phyloP scores from a whole-genome alignment of 768 basidiomycete genomes.

The Hemileccinum impolitum region DNA sequence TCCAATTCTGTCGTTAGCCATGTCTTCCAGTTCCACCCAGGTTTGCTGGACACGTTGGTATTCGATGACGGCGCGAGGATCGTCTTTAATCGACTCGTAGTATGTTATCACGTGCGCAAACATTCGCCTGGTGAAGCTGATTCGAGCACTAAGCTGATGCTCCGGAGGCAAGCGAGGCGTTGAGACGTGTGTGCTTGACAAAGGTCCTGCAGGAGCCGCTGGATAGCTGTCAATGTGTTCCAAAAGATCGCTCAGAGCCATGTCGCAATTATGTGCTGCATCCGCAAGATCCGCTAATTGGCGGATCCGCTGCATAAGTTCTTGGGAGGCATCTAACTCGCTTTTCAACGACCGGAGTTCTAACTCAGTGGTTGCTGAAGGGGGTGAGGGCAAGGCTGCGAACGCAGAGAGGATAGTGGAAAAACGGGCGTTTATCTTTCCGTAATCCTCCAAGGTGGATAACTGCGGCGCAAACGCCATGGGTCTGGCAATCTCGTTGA shows the following conservation, averaged over 20 bases:
- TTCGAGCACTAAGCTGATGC: conserved; percentile 61
- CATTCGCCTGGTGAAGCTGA: conserved; percentile 57
- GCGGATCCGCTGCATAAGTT: conserved; percentile 49
- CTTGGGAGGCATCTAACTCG: conserved; percentile 53
- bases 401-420: conserved; percentile 43
- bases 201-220: conserved; percentile 46
- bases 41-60: conserved; percentile 69
- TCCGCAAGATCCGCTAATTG: conserved; percentile 53
- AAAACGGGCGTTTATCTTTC: conserved; percentile 48
- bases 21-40: conserved; percentile 77
- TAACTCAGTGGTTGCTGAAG: conserved; percentile 43
- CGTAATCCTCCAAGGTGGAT: conserved; percentile 48
- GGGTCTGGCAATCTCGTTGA: conserved; percentile 53
- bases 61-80: conserved; percentile 60
- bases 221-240: conserved; percentile 88
- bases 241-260: conserved; percentile 77
- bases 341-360: conserved; percentile 59
- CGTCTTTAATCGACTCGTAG: conserved; percentile 46
- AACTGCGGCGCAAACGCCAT: conserved; percentile 39
- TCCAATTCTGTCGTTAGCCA: conserved; percentile 65
- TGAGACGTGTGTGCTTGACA: conserved; percentile 49
- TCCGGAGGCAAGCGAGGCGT: conserved; percentile 49
- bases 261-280: conserved; percentile 57
- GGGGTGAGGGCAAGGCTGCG: conserved; percentile 43
- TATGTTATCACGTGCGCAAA: conserved; percentile 46